Base-by-base conservation (phyloP, 2,329 filamentous ascomycete genomes). In the Paecilomyces niveus region DNA sequence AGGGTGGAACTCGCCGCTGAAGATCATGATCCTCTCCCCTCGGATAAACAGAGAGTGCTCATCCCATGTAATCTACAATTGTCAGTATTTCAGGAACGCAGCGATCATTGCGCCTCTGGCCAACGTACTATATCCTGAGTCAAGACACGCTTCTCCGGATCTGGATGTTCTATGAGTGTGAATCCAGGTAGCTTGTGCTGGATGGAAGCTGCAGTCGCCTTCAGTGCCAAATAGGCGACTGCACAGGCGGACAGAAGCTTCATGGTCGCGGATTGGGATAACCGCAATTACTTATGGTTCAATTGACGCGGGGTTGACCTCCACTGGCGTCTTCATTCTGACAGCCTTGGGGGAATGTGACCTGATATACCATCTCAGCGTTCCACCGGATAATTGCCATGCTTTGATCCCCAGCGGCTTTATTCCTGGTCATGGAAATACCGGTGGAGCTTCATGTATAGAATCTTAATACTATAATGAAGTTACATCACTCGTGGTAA, bases 1-100 rank as follows among this genome's bases (percentile, higher is more conserved):
- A 0, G 88, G 87, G 68, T 92, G 89, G 2, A 91, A 81, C 68
- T 92, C 89, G 45, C 85, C 89, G 50, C 84, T 87, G 70, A 88
- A 91, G 35, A 92, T 79, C 68, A 90, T 84, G 52, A 89, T 76
- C 9, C 88, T 81, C 67, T 91, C 83, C 9, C 88, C 89, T 61
- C 82, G 79, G 60, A 92, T 81, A 62, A 87, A 87, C 3, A 92
- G 75, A 0, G 88, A 89, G 63, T 89, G 78, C 50, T 88, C 80
- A 69, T 92, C 89, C 84, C 87, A 92, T 53, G 86, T 89, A 21
- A 89, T 81, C 74, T 76, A 59, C 5, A 35, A 13, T 3, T 13
- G 9, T 60, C 54, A 65, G 54, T 29, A 51, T 15, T 29, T 54
- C 24, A 31, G 4, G 45, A 45, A 35, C 29, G 2, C n/a, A 45